Evolutionary conservation across 2,329 filamentous ascomycete genomes (phyloP).

Genomic region (Arachnomyces sp.): DNA sequence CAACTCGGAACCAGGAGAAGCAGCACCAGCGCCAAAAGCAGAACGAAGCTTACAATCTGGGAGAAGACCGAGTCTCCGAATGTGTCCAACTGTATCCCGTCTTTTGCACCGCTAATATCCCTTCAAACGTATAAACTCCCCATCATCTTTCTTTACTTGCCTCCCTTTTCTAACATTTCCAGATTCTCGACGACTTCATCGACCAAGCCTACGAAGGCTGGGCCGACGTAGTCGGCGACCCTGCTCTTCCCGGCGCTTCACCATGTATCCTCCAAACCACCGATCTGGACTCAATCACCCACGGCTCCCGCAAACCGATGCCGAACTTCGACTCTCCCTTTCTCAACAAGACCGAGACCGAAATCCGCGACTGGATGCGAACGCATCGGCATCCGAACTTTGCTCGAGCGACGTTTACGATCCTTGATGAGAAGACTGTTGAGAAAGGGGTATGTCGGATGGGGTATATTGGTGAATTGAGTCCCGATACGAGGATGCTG

Average conservation of each 20-base stretch:
- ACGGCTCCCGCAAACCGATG: slow-evolving; percentile 8
- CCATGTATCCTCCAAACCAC: slow-evolving; percentile 5
- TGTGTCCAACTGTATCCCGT: not conserved
- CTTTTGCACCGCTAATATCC: slow-evolving; percentile 1
- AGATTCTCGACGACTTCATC: slow-evolving; percentile 9
- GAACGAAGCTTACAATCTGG: not conserved
- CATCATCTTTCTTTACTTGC: not conserved
- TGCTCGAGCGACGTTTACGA: too few species aligned
- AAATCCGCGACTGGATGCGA: not conserved
- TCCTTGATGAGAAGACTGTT: too few species aligned
- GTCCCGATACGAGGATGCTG: not conserved
- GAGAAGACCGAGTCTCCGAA: slow-evolving; percentile 3
- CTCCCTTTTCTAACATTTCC: slow-evolving; percentile 1
- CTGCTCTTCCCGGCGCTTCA: not conserved
- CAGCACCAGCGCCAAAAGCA: too few species aligned
- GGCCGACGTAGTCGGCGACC: too few species aligned
- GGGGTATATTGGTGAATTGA: too few species aligned
- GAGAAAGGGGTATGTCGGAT: too few species aligned
- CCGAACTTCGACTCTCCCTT: slow-evolving; percentile 5
- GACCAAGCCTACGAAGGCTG: slow-evolving; percentile 3
- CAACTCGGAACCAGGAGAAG: too few species aligned
- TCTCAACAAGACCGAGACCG: not conserved
- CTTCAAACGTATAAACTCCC: not conserved
- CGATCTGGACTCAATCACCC: slow-evolving; percentile 5
- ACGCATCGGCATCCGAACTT: too few species aligned